Base-by-base conservation (phyloP, 768 basidiomycete genomes). In the Leccinum longicurvipes region DNA sequence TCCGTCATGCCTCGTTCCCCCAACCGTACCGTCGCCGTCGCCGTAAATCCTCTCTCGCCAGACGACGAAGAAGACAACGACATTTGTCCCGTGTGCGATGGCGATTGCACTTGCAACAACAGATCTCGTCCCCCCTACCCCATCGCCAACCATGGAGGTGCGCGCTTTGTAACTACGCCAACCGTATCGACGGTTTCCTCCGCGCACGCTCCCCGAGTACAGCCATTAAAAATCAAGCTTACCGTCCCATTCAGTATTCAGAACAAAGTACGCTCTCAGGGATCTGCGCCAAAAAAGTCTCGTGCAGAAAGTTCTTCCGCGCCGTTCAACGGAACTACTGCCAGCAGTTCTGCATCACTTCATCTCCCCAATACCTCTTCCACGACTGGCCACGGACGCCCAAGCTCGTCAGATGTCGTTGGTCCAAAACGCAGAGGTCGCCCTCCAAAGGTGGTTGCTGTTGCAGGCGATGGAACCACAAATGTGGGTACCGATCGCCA, bases 41-140 rank as follows among this genome's bases (percentile, higher is more conserved):
- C 64, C 70, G 72, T 65, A 73, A 75, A 65, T 63, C 64, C 39
- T 62, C 59, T 63, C 61, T 61, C 67, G 50, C 65, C 51, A 57
- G 77, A 80, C 73, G 83, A 84, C 76, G 86, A 88, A 73, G 90
- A 91, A 68, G 87, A 89, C 79, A 82, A 83, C 82, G 86, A 91
- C 70, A 90, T 92, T 54, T 93, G 90, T 72, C 90, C 89, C 8
- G 89, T 92, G 60, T 93, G 90, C 88, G 91, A 92, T 78, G 86
- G 87, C 67, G 85, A 89, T 67, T 93, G 90, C 77, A 91, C 87
- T 28, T 92, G 90, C 79, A 57, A 72, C 70, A 83, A 79, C 77
- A 76, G 72, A 63, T 67, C 74, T 52, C 67, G 63, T 57, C 57
- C 67, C 44, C 66, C 69, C 52, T 57, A 69, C 50, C 74, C 68